Evolutionary conservation across 306 rosid genomes (phyloP), one percentile per base, ranked within the genome.

Genomic region (Canavalia ensiformis): DNA sequence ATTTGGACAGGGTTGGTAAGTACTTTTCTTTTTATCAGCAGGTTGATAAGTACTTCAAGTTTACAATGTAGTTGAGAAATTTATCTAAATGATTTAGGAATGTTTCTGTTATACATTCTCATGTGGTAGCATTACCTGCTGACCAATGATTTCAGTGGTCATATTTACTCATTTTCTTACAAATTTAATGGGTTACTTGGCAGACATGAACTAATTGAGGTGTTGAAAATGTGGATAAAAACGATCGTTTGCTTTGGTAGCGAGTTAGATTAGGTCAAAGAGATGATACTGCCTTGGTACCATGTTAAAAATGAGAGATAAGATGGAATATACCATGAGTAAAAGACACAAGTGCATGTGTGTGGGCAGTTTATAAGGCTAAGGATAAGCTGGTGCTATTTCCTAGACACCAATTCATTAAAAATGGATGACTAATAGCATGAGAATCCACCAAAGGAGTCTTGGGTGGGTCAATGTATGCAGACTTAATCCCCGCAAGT

Each of bases 1-100:
- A 64, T 93, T 93, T 79, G 99, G 99, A 67, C 90, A 90, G 91
- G 99, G 99, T 13, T 95, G 99, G 99, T 93, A 80, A 91, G 99
- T 90, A 79, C 42, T 77, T 84, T 33, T 18, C 25, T 18, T 18
- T 18, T 18, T 18, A 18, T 18, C 25, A 18, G 25, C 25, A 18
- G 99, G 99, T 13, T 95, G 99, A 97, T 93, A 80, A 91, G 99
- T 90, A 79, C 42, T 77, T 84, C 25, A 2, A 51, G 13, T 49
- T 75, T 72, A 75, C 60, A 41, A 52, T 55, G 39, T 68, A 30
- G 30, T 64, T 74, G 56, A 70, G 33, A 75, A 55, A 47, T 75
- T 49, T 62, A 25, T 44, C n/a, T 41, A 10, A 28, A 8, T 80
- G 54, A 56, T 45, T 9, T 47, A 41, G 42, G 7, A 7, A 58